phyloP scores from a whole-genome alignment of 2,329 filamentous ascomycete species.

The Metarhizium brunneum region DNA sequence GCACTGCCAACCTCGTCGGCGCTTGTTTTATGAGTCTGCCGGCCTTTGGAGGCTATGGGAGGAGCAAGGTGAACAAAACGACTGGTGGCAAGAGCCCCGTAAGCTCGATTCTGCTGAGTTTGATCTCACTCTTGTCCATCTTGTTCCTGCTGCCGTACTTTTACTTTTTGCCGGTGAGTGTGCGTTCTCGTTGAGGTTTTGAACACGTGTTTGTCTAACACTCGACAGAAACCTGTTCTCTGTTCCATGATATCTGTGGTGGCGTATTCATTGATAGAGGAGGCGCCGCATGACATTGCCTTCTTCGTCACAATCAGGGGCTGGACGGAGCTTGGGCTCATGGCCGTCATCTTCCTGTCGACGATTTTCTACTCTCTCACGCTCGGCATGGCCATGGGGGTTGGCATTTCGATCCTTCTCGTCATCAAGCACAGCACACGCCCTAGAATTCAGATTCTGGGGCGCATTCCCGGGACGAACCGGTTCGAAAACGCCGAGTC shows the following conservation, averaged over 20 bases:
- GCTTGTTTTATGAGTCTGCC: constrained; percentile 89
- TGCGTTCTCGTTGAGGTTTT: not conserved
- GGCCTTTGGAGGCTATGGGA: constrained; percentile 89
- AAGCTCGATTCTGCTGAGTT: constrained; percentile 78
- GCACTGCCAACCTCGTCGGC: constrained; percentile 82
- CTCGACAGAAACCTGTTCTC: constrained; percentile 72
- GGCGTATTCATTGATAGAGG: constrained; percentile 88
- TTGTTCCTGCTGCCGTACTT: constrained; percentile 82
- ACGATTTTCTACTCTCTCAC: constrained; percentile 95
- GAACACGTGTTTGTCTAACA: not conserved
- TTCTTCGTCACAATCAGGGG: constrained; percentile 85
- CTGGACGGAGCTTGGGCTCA: constrained; percentile 77
- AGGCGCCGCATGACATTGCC: constrained; percentile 81
- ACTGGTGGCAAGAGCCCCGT: constrained; percentile 90
- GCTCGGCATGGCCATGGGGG: constrained; percentile 85
- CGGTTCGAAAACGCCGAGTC: constrained; percentile 79
- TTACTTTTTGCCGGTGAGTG: constrained; percentile 83
- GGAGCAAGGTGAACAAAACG: constrained; percentile 89
- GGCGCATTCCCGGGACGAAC: constrained; percentile 74
- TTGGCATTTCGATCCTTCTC: constrained; percentile 80
- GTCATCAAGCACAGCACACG: constrained; percentile 87
- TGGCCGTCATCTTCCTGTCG: constrained; percentile 81
- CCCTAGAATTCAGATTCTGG: constrained; percentile 91
- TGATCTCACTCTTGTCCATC: constrained; percentile 75
- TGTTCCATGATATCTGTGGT: constrained; percentile 93